Evolutionary conservation across 768 basidiomycete species (phyloP), one percentile per base, ranked within the genome.

Genomic region (Suillus hirtellus): DNA sequence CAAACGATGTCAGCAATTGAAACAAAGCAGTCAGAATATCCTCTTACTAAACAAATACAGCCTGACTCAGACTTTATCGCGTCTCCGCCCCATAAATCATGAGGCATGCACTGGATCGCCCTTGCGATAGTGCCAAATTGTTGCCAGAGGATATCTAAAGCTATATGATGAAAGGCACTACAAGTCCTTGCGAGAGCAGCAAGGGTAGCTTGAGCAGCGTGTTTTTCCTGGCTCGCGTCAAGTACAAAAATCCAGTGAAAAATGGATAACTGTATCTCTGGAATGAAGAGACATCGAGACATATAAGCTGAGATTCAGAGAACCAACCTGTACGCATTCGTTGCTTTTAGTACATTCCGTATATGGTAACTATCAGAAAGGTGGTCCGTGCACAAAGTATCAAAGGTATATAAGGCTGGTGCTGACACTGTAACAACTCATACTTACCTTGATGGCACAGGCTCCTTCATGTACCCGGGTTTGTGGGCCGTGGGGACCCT

Each of bases 371-470:
- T 56, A 19, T 58, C 12, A 15, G 19, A 2, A 34, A 35, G 1
- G 1, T 74, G 72, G 72, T 74, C 72, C 72, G 73, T 73, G 72
- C 72, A 64, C 67, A 12, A 2, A 4, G 0, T 1, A 0, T 1
- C 1, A 27, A 9, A n/a, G 4, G 56, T 79, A 82, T 78, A 79
- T 67, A 78, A 70, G 27, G 27, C 4, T 1, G 19, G 2, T 43
- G 9, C 11, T 27, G 17, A 31, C 47, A 15, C 0, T 3, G 1
- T 24, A 27, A 54, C 44, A 75, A 58, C 52, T 81, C 81, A 84
- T 84, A 84, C 82, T 84, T 82, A 83, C 81, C 81, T 82, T 83
- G 82, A 82, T 81, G 81, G 81, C 78, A 80, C 72, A 80, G 70
- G 71, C 74, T 73, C 81, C 78, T 82, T 82, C 81, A 80, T 9